Evolutionary conservation across 2,329 filamentous ascomycete genomes (phyloP).

Genomic region (Paracamarosporium sp.): DNA sequence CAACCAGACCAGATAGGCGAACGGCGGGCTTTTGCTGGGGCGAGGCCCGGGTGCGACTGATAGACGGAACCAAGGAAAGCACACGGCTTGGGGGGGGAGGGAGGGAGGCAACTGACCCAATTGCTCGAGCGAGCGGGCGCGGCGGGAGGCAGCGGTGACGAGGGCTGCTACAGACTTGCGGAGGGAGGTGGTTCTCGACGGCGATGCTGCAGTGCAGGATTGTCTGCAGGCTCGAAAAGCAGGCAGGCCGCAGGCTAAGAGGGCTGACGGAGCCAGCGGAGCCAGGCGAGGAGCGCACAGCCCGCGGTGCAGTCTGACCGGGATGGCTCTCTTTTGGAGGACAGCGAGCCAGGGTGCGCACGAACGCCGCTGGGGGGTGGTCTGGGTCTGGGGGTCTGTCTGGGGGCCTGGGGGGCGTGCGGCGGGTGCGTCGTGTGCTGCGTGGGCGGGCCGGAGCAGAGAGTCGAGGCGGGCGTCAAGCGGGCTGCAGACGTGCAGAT

Average conservation of each 20-base stretch:
- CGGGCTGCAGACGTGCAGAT: not conserved
- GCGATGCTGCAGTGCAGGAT: conserved; percentile 49
- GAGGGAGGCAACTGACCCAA: conserved; percentile 28
- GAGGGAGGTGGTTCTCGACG: conserved; percentile 39
- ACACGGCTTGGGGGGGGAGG: not conserved
- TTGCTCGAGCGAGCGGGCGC: conserved; percentile 34
- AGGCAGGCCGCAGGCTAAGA: conserved; percentile 49
- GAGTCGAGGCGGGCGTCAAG: not conserved
- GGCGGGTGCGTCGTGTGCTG: conserved; percentile 25
- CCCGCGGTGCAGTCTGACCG: conserved; percentile 38
- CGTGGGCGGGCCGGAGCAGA: conserved; percentile 44
- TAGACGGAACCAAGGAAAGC: conserved; percentile 6
- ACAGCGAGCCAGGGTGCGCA: conserved; percentile 36
- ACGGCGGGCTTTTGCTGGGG: conserved; percentile 41
- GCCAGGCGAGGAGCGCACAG: conserved; percentile 46
- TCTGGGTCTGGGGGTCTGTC: not conserved
- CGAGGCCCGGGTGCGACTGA: conserved; percentile 21
- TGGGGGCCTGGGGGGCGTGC: not conserved
- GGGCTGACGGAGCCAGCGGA: conserved; percentile 47
- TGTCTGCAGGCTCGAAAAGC: conserved; percentile 44
- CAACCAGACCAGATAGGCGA: conserved; percentile 48
- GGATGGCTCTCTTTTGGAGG: conserved; percentile 28
- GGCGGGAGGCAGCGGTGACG: conserved; percentile 15
- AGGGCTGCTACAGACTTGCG: conserved; percentile 25
- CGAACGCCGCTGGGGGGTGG: conserved; percentile 28